A percentile compares a stretch with the other conserved stretches of the same genome.
These are phyloP conservation scores for Neocatenulostroma microsporum DNA, from an alignment of 2,329 filamentous ascomycete species.

Conservation along the genomic window DNA sequence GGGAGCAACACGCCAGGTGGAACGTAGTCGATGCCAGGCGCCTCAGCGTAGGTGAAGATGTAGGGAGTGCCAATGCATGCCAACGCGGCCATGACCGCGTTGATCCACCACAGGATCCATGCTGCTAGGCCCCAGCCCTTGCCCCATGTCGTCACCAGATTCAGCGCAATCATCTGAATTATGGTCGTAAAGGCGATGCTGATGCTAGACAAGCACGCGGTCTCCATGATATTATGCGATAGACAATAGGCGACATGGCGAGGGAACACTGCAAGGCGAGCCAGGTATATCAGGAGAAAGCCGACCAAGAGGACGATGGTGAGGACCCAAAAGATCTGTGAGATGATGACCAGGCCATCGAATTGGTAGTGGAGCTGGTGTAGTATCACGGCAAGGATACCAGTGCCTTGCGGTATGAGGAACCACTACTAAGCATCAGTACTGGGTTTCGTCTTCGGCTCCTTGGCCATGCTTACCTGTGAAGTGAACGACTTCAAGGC, in stretches of 20 bases:
- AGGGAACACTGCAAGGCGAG: conserved; percentile 4
- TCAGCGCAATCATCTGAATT: conserved; percentile 10
- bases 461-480: neutral
- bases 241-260: conserved; percentile 6
- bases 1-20: conserved; percentile 9
- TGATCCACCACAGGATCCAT: conserved; percentile 13
- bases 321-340: conserved; percentile 10
- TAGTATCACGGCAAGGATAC: conserved; percentile 8
- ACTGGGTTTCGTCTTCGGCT: neutral
- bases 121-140: conserved; percentile 9
- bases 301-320: conserved; percentile 8
- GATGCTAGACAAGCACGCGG: conserved; percentile 10
- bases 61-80: conserved; percentile 10
- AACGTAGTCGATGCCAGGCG: conserved; percentile 5
- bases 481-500: conserved; percentile 12
- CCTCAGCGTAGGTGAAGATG: conserved; percentile 8
- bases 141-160: conserved; percentile 3
- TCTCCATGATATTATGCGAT: conserved; percentile 8
- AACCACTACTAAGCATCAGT: conserved; percentile 6
- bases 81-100: conserved; percentile 6
- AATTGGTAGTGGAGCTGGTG: conserved; percentile 13
- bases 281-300: conserved; percentile 8
- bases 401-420: conserved; percentile 14
- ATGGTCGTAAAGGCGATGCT: conserved; percentile 12
- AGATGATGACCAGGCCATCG: conserved; percentile 9